phyloP scores from a whole-genome alignment of 1,139 yeast species.

The Suhomyces ambrosiae region DNA sequence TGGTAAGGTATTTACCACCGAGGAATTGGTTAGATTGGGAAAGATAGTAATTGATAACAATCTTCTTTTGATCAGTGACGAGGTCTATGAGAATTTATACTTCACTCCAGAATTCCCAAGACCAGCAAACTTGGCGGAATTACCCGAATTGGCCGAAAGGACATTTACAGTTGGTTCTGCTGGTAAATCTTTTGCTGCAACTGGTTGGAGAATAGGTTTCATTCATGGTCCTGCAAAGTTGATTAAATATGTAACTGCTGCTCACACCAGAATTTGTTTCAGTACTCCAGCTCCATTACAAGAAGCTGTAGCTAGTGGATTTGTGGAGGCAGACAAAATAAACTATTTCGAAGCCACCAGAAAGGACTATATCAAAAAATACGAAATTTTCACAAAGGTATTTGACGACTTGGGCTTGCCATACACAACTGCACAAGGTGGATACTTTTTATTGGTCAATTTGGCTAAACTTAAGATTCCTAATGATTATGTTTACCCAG shows the following conservation, averaged over 20 bases:
- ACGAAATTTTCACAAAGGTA: constrained; percentile 66
- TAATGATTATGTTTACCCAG: constrained; percentile 68
- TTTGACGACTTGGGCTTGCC: constrained; percentile 89
- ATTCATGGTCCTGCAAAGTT: constrained; percentile 83
- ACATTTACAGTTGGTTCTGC: constrained; percentile 95
- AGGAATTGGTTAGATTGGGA: constrained; percentile 76
- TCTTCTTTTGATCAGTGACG: constrained; percentile 82
- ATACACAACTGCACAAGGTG: constrained; percentile 89
- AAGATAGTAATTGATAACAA: constrained; percentile 81
- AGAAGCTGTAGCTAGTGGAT: constrained; percentile 84
- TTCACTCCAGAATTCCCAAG: constrained; percentile 71
- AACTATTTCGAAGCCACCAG: constrained; percentile 73
- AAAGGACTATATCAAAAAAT: constrained; percentile 66
- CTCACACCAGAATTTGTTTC: constrained; percentile 91
- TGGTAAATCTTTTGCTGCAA: constrained; percentile 95
- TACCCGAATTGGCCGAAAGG: constrained; percentile 73
- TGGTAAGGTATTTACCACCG: constrained; percentile 81
- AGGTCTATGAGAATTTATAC: constrained; percentile 89
- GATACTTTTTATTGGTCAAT: constrained; percentile 88
- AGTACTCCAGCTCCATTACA: constrained; percentile 92
- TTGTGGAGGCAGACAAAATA: constrained; percentile 59
- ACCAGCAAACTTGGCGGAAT: constrained; percentile 70
- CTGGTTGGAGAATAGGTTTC: constrained; percentile 99
- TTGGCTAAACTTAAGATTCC: constrained; percentile 83
- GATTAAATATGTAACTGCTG: constrained; percentile 79